Conservation (phyloP, 768 basidiomycete species). For the Tricholoma saponaceum region DNA sequence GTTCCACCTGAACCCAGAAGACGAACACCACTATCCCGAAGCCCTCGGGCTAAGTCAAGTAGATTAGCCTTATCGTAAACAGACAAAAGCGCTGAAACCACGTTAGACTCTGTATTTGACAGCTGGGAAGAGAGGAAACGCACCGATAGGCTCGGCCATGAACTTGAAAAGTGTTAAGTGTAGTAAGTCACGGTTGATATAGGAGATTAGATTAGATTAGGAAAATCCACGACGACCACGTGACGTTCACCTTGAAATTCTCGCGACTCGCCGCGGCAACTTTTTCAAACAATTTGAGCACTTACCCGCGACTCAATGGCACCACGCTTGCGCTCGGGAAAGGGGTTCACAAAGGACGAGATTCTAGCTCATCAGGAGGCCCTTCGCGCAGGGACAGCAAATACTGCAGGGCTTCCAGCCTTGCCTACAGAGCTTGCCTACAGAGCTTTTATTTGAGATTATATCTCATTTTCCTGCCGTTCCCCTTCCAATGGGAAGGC, state of each 20-base stretch:
- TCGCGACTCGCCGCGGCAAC: too few species aligned
- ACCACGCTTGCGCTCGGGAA: neutral
- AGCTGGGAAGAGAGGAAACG: neutral
- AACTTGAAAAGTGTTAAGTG: too few species aligned
- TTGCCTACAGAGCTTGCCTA: conserved; percentile 21
- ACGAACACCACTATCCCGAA: conserved; percentile 76
- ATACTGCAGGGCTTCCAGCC: conserved; percentile 15
- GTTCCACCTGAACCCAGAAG: conserved; percentile 96
- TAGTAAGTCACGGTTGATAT: too few species aligned
- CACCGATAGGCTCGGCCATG: neutral
- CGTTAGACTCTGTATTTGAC: neutral
- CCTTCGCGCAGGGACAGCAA: conserved; percentile 11
- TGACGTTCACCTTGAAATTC: neutral
- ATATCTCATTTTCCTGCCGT: conserved; percentile 13
- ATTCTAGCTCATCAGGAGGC: neutral
- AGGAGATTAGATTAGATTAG: neutral
- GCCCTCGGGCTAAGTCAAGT: conserved; percentile 83
- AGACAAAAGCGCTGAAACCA: conserved; percentile 71
- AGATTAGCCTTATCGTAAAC: conserved; percentile 96
- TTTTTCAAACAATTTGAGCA: too few species aligned
- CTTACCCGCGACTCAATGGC: neutral
- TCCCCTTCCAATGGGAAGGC: conserved; percentile 9
- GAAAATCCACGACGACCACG: neutral
- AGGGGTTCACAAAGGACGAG: neutral
- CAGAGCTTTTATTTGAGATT: conserved; percentile 23